Evolutionary conservation across 2,329 filamentous ascomycete species (phyloP), one percentile per base, ranked within the genome.

Genomic region (Dactylonectria estremocensis): DNA sequence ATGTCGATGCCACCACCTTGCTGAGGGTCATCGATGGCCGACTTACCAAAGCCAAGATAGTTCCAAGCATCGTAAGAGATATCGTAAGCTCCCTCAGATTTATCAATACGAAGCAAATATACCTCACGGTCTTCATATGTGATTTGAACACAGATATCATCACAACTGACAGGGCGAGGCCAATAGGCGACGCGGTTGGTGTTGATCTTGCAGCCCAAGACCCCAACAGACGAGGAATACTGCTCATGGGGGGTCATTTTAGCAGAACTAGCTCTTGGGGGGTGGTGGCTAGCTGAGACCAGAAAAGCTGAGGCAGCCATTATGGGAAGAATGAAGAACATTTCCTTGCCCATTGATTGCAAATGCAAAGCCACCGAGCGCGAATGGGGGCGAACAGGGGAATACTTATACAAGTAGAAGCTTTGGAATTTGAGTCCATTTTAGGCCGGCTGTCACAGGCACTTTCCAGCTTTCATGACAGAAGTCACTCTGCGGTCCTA

Each of bases 111-210:
- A n/a, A 53, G 50, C 3, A 53, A 31, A 8, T 53, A 35, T 35
- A 53, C 50, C 35, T 35, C 16, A 20, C 50, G 28, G 64, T 77
- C 84, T 49, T 77, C 78, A 75, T 85, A 80, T 59, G 79, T 81
- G 61, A 89, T 77, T 74, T 84, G 82, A 69, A 89, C 80, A 79
- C 87, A 89, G 69, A 89, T 81, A 73, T 85, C 83, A 79, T 83
- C 79, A 80, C 87, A 89, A 79, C 82, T 81, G 45, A 86, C 80
- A 4, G 80, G 74, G 24, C 72, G 74, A 3, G 87, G 87, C 85
- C 86, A 89, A 82, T 89, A 89, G 60, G 87, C 87, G 46, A 89
- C 83, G 53, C 87, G 85, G 80, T 89, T 85, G 65, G 84, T 87
- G 79, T 89, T 78, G 76, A 89, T 83, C 76, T 87, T 86, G 83